Conservation (phyloP, 257 asterid genomes). For the Gentiana dahurica region DNA sequence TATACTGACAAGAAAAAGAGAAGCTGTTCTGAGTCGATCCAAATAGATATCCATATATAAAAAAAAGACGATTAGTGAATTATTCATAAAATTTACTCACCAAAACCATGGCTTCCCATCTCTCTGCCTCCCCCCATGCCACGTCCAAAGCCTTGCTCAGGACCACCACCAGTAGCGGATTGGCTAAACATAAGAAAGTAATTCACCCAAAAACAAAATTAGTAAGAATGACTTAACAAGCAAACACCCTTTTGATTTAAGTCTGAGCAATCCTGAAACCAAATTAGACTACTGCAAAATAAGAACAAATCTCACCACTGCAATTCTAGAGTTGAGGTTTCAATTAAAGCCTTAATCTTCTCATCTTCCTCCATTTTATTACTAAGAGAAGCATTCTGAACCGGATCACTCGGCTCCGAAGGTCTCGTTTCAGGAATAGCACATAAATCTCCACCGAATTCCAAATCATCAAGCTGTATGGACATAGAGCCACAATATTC, state of each 20-base stretch:
- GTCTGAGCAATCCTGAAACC: too few species aligned
- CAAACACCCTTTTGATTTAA: too few species aligned
- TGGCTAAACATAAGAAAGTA: slow-evolving; percentile 25
- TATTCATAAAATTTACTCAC: slow-evolving; percentile 21
- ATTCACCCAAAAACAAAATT: not conserved
- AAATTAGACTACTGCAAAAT: not conserved
- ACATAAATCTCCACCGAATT: slow-evolving; percentile 82
- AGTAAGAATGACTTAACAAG: not conserved
- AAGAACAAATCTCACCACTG: slow-evolving; percentile 50
- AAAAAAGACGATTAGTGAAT: too few species aligned
- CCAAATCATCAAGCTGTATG: slow-evolving; percentile 72
- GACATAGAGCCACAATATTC: not conserved
- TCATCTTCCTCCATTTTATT: slow-evolving; percentile 91
- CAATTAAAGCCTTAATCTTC: slow-evolving; percentile 79
- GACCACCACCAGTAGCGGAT: slow-evolving; percentile 67
- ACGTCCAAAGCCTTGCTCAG: slow-evolving; percentile 87
- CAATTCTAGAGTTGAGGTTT: slow-evolving; percentile 96
- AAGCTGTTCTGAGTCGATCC: too few species aligned
- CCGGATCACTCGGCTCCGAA: slow-evolving; percentile 37
- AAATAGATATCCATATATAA: too few species aligned
- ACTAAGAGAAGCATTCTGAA: slow-evolving; percentile 51
- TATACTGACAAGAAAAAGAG: too few species aligned
- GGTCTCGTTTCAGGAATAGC: slow-evolving; percentile 61
- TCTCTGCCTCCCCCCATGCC: slow-evolving; percentile 65
- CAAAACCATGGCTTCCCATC: slow-evolving; percentile 88